phyloP scores from a whole-genome alignment of 169 alveolate species.

The Plasmodium cynomolgi region DNA sequence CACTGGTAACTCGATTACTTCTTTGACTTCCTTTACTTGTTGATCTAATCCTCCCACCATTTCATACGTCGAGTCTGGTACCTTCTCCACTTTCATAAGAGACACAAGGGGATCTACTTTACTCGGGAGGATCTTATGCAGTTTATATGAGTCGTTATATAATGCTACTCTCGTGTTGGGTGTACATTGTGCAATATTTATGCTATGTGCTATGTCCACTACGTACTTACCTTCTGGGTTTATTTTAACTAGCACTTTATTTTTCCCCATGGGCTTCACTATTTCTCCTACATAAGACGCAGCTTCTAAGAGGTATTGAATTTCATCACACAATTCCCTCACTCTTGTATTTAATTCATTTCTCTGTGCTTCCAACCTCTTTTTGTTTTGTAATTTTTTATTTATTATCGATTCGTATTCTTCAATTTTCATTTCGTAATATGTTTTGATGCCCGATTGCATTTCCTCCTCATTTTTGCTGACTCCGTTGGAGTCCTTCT shows the following conservation, averaged over 20 bases:
- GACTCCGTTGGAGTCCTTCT: background rate
- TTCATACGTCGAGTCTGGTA: conserved; percentile 99
- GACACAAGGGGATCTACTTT: conserved; percentile 99
- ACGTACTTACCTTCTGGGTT: conserved; percentile 98
- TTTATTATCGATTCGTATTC: conserved; percentile 83
- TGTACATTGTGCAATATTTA: conserved; percentile 93
- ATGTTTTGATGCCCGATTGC: conserved; percentile 71
- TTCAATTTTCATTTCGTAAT: conserved; percentile 81
- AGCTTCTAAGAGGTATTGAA: conserved; percentile 94
- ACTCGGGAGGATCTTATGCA: conserved; percentile 96
- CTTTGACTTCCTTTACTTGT: conserved; percentile 98
- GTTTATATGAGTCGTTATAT: conserved; percentile 91
- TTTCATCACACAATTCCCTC: conserved; percentile 96
- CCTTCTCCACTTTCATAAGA: conserved; percentile 99
- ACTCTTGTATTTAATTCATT: conserved; percentile 97
- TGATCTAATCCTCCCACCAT: conserved; percentile 99
- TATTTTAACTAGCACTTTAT: conserved; percentile 96
- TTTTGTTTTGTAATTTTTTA: conserved; percentile 83
- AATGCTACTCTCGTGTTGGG: conserved; percentile 95
- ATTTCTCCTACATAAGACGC: conserved; percentile 99
- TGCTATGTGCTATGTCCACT: conserved; percentile 92
- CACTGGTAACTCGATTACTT: conserved; percentile 99
- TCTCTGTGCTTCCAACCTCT: conserved; percentile 97
- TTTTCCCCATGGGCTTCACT: conserved; percentile 97
- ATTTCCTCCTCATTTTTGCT: conserved; percentile 42